These are phyloP conservation scores for Rhodotorula sp. DNA, from an alignment of 1,284 basidiomycete species.

Conservation along the genomic window DNA sequence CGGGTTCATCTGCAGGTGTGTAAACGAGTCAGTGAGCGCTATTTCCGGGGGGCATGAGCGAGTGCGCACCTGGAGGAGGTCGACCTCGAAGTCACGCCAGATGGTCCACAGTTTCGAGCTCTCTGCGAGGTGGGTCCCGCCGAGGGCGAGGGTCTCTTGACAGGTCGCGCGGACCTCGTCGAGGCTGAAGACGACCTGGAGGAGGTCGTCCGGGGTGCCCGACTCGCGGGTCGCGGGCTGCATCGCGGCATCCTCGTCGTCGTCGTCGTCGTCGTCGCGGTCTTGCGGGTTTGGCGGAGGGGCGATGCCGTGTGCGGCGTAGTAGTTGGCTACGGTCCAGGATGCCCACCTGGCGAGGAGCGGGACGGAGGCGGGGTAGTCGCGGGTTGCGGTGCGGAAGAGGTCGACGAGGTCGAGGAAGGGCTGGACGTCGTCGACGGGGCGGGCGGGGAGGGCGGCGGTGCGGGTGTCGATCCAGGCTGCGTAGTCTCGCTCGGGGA, in stretches of 20 bases:
- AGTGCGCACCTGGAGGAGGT: slow-evolving; percentile 58
- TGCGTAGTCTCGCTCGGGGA: slow-evolving; percentile 32
- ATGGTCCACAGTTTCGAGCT: slow-evolving; percentile 71
- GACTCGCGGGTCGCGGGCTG: slow-evolving; percentile 23
- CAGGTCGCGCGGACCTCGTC: slow-evolving; percentile 24
- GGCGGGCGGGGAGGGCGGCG: slow-evolving; percentile 5
- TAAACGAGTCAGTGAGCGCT: slow-evolving; percentile 11
- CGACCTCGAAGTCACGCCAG: slow-evolving; percentile 72
- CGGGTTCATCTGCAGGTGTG: neutral
- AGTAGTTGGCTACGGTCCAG: slow-evolving; percentile 32
- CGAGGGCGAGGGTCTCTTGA: slow-evolving; percentile 18
- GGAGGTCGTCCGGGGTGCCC: slow-evolving; percentile 37
- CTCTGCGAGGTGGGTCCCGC: slow-evolving; percentile 51
- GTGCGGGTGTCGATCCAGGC: slow-evolving; percentile 38
- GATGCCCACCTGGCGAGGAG: slow-evolving; percentile 35
- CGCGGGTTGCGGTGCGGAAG: slow-evolving; percentile 33
- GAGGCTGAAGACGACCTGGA: slow-evolving; percentile 32
- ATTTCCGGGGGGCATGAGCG: slow-evolving; percentile 1
- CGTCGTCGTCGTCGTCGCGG: slow-evolving; percentile 8
- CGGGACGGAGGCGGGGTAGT: slow-evolving; percentile 34
- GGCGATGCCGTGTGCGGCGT: slow-evolving; percentile 32
- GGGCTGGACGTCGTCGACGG: slow-evolving; percentile 22
- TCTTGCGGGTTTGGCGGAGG: slow-evolving; percentile 6
- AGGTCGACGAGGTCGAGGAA: slow-evolving; percentile 40
- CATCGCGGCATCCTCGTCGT: slow-evolving; percentile 30